phyloP scores from a whole-genome alignment of 768 basidiomycete genomes.

The Gymnopilus dilepis region DNA sequence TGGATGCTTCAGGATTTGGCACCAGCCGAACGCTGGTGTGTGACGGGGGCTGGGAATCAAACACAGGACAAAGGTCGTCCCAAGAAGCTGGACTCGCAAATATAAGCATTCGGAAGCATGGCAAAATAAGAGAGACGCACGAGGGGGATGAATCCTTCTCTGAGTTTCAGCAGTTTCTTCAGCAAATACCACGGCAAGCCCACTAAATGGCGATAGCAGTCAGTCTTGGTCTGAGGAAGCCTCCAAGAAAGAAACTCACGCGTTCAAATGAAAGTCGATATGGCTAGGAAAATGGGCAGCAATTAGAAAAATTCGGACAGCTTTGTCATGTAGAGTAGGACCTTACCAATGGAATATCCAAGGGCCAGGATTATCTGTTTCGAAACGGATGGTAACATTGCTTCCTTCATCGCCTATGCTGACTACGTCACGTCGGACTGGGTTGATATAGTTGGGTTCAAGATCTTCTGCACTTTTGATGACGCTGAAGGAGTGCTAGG shows the following conservation, averaged over 20 bases:
- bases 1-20: not conserved
- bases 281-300: constrained; percentile 35
- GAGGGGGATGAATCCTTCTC: constrained; percentile 11
- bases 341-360: constrained; percentile 55
- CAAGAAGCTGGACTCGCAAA: constrained; percentile 29
- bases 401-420: constrained; percentile 36
- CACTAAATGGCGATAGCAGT: constrained; percentile 20
- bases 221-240: not conserved
- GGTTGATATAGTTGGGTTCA: constrained; percentile 49
- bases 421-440: constrained; percentile 39
- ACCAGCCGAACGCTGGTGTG: constrained; percentile 6
- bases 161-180: constrained; percentile 32
- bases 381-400: constrained; percentile 53
- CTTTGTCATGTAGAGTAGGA: not conserved
- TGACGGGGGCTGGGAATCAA: constrained; percentile 25
- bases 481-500: constrained; percentile 51
- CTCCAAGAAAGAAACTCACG: constrained; percentile 29
- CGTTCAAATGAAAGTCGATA: constrained; percentile 57
- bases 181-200: constrained; percentile 48
- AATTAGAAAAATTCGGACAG: not conserved
- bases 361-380: constrained; percentile 56
- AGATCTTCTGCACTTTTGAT: constrained; percentile 45
- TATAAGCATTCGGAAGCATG: too few relatives aligned
- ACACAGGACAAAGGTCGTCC: constrained; percentile 44
- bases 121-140: constrained; percentile 9